A percentile compares a stretch with the other conserved stretches of the same genome.
phyloP scores from a whole-genome alignment of 2,329 filamentous ascomycete genomes.

The Celoporthe dispersa region DNA sequence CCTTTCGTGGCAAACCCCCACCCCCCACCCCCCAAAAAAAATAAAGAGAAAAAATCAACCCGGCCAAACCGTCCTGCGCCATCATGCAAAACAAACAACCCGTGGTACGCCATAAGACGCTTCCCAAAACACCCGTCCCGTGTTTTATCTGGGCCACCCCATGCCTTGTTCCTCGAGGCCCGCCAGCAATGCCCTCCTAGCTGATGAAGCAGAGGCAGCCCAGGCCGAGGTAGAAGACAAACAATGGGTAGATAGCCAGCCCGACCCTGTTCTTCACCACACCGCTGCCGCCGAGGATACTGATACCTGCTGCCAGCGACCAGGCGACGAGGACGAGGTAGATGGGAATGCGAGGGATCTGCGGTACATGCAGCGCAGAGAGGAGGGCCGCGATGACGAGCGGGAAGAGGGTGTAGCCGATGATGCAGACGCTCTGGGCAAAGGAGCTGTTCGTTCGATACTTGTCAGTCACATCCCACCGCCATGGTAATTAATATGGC shows the following conservation, averaged over 20 bases:
- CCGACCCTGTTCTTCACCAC: conserved; percentile 94
- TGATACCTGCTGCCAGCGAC: conserved; percentile 94
- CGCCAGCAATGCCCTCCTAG: conserved; percentile 46
- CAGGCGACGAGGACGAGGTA: conserved; percentile 88
- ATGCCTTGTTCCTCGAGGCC: background rate
- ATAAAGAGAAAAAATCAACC: background rate
- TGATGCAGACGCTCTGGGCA: conserved; percentile 96
- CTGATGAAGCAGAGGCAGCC: conserved; percentile 98
- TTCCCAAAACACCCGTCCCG: background rate
- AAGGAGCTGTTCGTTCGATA: conserved; percentile 70
- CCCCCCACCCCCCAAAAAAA: background rate
- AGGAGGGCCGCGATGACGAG: conserved; percentile 91
- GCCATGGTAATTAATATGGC: too few species aligned
- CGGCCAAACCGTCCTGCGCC: conserved; percentile 25
- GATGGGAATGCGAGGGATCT: conserved; percentile 84
- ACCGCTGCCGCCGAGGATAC: conserved; percentile 92
- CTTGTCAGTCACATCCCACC: conserved; percentile 20
- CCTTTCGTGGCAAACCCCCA: background rate
- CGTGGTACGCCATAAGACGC: conserved; percentile 15
- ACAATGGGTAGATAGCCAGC: conserved; percentile 90
- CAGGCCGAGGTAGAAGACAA: conserved; percentile 92
- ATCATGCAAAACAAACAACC: conserved; percentile 23
- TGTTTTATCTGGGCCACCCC: background rate
- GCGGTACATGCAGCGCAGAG: conserved; percentile 79
- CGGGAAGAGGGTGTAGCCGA: conserved; percentile 97